Conservation (phyloP, 352 stramenopile species). For the Phytophthora lateralis region DNA sequence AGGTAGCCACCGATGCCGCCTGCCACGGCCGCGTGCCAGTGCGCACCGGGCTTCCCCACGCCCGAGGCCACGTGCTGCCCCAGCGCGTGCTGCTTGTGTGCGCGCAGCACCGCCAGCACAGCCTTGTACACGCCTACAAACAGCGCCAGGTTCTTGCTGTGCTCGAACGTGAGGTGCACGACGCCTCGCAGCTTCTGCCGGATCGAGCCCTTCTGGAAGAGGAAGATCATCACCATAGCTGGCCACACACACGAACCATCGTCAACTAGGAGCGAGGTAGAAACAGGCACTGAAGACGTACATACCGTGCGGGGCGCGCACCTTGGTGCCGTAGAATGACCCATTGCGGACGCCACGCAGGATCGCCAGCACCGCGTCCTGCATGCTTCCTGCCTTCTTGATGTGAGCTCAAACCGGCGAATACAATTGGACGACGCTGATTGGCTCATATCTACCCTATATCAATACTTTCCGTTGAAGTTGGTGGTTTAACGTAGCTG, state of each 20-base stretch:
- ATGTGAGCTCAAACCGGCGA: slow-evolving; percentile 1
- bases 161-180: slow-evolving; percentile 83
- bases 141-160: slow-evolving; percentile 87
- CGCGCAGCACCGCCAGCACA: slow-evolving; percentile 66
- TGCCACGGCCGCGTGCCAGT: slow-evolving; percentile 82
- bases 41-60: slow-evolving; percentile 71
- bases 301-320: slow-evolving; percentile 85
- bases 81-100: slow-evolving; percentile 55
- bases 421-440: slow-evolving; percentile 5
- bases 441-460: slow-evolving; percentile 22
- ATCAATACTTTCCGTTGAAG: slow-evolving; percentile 31
- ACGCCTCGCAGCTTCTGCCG: slow-evolving; percentile 76
- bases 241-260: background rate
- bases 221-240: slow-evolving; percentile 91
- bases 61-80: slow-evolving; percentile 31
- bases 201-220: slow-evolving; percentile 85
- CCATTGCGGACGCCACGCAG: slow-evolving; percentile 87
- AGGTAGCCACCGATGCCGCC: slow-evolving; percentile 81
- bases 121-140: slow-evolving; percentile 91
- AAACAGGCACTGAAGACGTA: background rate
- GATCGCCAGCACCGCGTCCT: slow-evolving; percentile 71
- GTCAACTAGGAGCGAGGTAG: background rate
- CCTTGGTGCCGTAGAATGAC: slow-evolving; percentile 90
- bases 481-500: slow-evolving; percentile 36
- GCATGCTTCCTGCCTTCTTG: slow-evolving; percentile 29